A percentile compares a stretch with the other conserved stretches of the same genome.
These are phyloP conservation scores for Tilletia indica DNA, from an alignment of 1,284 basidiomycete species.

Conservation along the genomic window DNA sequence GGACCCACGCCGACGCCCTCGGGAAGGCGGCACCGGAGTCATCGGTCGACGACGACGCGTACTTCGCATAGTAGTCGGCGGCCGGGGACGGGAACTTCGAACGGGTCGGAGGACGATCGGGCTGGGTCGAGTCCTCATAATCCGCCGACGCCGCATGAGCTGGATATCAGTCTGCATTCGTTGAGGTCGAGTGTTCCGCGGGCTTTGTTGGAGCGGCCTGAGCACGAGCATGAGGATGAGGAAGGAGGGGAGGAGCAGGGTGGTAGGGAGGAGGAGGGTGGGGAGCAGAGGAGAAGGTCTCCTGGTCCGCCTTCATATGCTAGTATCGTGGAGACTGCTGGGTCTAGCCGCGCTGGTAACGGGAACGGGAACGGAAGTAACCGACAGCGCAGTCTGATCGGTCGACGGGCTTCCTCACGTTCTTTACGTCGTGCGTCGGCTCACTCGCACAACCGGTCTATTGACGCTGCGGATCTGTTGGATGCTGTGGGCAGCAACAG, in stretches of 20 bases:
- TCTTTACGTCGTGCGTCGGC: neutral
- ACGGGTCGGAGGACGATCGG: neutral
- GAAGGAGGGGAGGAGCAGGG: too few relatives aligned
- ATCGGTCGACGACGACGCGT: neutral
- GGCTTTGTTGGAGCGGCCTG: neutral
- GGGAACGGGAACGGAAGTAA: neutral
- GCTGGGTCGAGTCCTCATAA: conserved; percentile 56
- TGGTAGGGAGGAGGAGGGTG: neutral
- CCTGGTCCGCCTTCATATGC: conserved; percentile 1
- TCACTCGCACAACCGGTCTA: neutral
- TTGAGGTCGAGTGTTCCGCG: conserved; percentile 25
- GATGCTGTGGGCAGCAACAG: conserved; percentile 8
- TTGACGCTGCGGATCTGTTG: conserved; percentile 9
- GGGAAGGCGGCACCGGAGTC: neutral
- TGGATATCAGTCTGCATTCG: conserved; percentile 61
- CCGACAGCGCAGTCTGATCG: too few relatives aligned
- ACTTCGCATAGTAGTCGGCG: neutral
- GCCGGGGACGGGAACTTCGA: conserved; percentile 19
- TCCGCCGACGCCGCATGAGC: conserved; percentile 62
- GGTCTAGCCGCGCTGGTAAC: neutral
- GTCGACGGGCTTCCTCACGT: neutral
- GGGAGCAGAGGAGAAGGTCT: conserved; percentile 4
- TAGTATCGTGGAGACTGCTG: neutral
- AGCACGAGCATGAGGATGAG: neutral
- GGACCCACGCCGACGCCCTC: neutral